Evolutionary conservation across 441 rosid species (phyloP).

Genomic region (Populus hybrid): DNA sequence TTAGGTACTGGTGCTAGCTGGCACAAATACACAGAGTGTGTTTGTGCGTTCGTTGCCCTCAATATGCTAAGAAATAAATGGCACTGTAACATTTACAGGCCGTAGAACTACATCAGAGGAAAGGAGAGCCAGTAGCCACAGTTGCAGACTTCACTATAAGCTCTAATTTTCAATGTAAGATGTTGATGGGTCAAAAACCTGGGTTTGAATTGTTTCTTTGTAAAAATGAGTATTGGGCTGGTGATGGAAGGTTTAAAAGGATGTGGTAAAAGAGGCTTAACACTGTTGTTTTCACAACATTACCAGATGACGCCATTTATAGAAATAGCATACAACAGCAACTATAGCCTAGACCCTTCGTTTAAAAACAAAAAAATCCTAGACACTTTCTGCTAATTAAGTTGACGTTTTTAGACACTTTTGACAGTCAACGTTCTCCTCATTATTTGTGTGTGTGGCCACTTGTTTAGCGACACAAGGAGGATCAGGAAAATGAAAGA

Average conservation of each 20-base stretch:
- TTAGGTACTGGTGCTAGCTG: constrained; percentile 28
- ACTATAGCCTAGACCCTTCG: not conserved
- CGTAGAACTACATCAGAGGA: constrained; percentile 5
- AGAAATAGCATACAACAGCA: constrained; percentile 17
- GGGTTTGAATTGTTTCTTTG: constrained; percentile 25
- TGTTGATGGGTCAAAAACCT: constrained; percentile 63
- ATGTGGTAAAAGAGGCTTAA: constrained; percentile 14
- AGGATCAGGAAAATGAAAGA: not conserved
- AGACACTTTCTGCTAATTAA: not conserved
- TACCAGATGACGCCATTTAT: constrained; percentile 18
- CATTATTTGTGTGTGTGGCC: not conserved
- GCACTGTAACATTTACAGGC: constrained; percentile 21
- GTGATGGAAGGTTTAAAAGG: constrained; percentile 26
- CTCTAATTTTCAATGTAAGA: constrained; percentile 73
- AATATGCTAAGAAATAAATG: constrained; percentile 25
- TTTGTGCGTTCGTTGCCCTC: constrained; percentile 25
- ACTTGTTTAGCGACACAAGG: not conserved
- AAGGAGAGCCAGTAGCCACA: constrained; percentile 14
- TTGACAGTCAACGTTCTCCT: not conserved
- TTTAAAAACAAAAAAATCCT: not conserved
- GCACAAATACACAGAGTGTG: constrained; percentile 3
- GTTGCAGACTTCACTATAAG: constrained; percentile 26
- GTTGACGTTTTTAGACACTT: not conserved
- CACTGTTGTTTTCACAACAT: constrained; percentile 24
- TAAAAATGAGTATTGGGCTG: constrained; percentile 30